These are phyloP conservation scores for Ziziphus jujuba DNA, from an alignment of 306 rosid genomes.

Conservation along the genomic window DNA sequence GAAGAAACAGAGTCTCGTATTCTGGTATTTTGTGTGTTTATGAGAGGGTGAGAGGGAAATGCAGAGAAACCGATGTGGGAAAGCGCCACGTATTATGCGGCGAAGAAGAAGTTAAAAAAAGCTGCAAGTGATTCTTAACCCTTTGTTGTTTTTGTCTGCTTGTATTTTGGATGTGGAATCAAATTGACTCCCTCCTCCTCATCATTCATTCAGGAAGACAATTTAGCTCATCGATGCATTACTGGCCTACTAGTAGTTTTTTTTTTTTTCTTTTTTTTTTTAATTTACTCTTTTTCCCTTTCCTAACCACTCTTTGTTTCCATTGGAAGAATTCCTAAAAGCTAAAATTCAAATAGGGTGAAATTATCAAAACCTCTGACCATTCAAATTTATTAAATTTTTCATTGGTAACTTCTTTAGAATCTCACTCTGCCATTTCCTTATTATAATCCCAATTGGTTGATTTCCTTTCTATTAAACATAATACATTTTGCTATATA, in stretches of 20 bases:
- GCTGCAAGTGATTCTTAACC: constrained; percentile 46
- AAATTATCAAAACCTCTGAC: too few relatives aligned
- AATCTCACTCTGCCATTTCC: too few relatives aligned
- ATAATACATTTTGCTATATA: too few relatives aligned
- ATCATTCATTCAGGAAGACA: constrained; percentile 24
- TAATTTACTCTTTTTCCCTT: neutral
- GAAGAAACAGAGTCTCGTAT: neutral
- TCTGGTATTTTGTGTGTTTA: constrained; percentile 42
- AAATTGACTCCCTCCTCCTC: constrained; percentile 32
- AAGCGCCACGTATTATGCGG: constrained; percentile 77
- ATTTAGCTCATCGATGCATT: constrained; percentile 45
- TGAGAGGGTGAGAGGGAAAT: constrained; percentile 5
- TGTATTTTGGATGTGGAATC: constrained; percentile 79
- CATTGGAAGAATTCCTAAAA: neutral
- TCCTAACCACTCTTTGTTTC: neutral
- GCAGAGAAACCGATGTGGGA: constrained; percentile 58
- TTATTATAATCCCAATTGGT: too few relatives aligned
- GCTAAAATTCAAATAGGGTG: too few relatives aligned
- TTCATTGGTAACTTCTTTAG: too few relatives aligned
- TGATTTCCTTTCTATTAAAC: too few relatives aligned
- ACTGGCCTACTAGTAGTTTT: neutral
- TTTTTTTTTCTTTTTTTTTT: neutral
- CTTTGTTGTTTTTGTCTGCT: constrained; percentile 41
- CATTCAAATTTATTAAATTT: too few relatives aligned
- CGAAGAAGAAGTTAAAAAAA: constrained; percentile 48